Base-by-base conservation (phyloP, 192 early-diverging fungal genomes). In the Gonapodya prolifera region DNA sequence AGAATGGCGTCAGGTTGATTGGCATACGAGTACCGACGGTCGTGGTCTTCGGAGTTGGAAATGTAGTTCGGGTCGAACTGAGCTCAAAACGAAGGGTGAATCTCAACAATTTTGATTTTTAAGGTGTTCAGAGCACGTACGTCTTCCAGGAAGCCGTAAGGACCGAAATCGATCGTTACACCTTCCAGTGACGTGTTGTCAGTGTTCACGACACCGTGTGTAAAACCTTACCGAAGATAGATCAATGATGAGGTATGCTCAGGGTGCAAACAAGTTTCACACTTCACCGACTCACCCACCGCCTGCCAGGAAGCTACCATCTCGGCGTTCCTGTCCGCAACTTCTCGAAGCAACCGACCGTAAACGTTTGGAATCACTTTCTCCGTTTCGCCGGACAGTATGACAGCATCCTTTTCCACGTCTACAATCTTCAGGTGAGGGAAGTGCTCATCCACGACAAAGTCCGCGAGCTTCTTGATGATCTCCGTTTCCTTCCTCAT, bases 151-250 rank as follows among this genome's bases (percentile, higher is more conserved):
- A 97, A 95, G 45, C 88, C 90, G 78, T 85, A 96, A 2, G 95
- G 94, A 0, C 95, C 95, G 78, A 92, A 95, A 79, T 97, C 94
- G 33, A 96, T 85, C 0, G 95, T 95, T 2, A 94, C 77, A 1
- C 94, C 93, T 30, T 94, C 78, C 0, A 95, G 80, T 0, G 92
- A 94, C 91, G 95, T 92, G 77, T 96, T 96, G 81, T 96, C 94
- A 0, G 94, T 96, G 82, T 96, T 96, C 91, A 96, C 92, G 0
- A 96, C 94, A 34, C 93, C 91, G 32, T 83, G 75, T 28, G 74
- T 13, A 33, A 77, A 79, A 30, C 29, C 28, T 75, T 35, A 75
- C 17, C 17, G 23, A 18, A 35, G 23, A 17, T 23, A 75, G 30
- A 18, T 75, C 74, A 30, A 69, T 75, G 23, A 35, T 75, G 17